Evolutionary conservation across 192 early-diverging fungal genomes (phyloP).

Genomic region (Cladochytrium replicatum): DNA sequence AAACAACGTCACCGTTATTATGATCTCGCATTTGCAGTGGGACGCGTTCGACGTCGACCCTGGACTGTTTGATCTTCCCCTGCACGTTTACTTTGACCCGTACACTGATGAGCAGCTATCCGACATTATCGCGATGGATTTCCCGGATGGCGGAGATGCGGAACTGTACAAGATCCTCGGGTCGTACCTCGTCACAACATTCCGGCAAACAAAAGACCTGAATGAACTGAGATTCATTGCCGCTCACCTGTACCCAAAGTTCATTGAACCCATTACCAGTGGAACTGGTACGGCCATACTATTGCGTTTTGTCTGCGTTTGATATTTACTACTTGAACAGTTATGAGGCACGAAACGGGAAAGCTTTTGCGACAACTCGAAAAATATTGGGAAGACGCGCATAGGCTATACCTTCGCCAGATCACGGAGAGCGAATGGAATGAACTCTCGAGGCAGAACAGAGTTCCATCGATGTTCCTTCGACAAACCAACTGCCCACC

Average conservation of each 20-base stretch:
- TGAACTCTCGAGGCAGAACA: constrained; percentile 1
- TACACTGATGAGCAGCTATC: constrained; percentile 64
- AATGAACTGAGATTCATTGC: constrained; percentile 80
- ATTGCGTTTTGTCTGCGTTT: constrained; percentile 3
- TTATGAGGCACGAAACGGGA: constrained; percentile 49
- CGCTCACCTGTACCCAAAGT: constrained; percentile 73
- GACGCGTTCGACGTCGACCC: constrained; percentile 66
- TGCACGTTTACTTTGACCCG: constrained; percentile 60
- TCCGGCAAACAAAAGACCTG: no score
- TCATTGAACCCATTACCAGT: constrained; percentile 71
- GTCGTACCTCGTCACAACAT: constrained; percentile 63
- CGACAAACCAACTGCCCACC: no score
- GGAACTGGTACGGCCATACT: constrained; percentile 45
- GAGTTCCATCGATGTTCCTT: no score
- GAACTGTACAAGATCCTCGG: constrained; percentile 70
- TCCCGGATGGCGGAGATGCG: constrained; percentile 48
- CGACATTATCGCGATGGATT: constrained; percentile 61
- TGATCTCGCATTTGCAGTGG: constrained; percentile 65
- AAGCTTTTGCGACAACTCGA: constrained; percentile 70
- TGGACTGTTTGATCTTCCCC: constrained; percentile 46
- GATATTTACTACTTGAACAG: constrained; percentile 18
- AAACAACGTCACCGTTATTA: constrained; percentile 61
- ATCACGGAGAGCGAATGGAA: constrained; percentile 82
- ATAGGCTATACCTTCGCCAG: constrained; percentile 83
- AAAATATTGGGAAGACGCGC: constrained; percentile 64